Evolutionary conservation across 352 stramenopile species (phyloP).

Genomic region (Globisporangium yorkense): DNA sequence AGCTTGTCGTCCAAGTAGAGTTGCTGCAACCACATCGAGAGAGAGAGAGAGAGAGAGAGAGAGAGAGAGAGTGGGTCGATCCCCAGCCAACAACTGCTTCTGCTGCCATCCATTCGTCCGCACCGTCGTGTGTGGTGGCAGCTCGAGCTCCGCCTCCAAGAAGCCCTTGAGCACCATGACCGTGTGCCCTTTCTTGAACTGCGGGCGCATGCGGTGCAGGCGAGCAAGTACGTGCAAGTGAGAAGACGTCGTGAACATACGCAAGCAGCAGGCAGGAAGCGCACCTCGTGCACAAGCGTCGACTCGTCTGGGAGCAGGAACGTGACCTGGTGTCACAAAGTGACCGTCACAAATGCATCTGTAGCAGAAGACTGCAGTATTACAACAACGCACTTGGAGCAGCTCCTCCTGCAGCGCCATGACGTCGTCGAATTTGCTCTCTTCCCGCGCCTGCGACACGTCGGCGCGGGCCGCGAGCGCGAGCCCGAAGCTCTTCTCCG

Average conservation of each 20-base stretch:
- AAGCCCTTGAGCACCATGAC: conserved; percentile 56
- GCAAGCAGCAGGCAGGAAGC: conserved; percentile 1
- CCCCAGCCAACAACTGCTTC: too few relatives aligned
- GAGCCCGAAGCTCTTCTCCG: conserved; percentile 18
- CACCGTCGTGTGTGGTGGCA: conserved; percentile 31
- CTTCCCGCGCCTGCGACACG: conserved; percentile 6
- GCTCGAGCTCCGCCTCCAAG: conserved; percentile 44
- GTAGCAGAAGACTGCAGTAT: not conserved
- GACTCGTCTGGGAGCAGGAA: conserved; percentile 58
- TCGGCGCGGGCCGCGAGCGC: conserved; percentile 21
- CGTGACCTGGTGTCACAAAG: conserved; percentile 23
- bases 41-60: not conserved
- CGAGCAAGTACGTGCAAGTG: not conserved
- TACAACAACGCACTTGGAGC: conserved; percentile 22
- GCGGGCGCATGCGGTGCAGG: not conserved
- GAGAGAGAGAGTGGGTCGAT: too few relatives aligned
- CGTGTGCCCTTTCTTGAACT: conserved; percentile 70
- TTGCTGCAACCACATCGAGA: conserved; percentile 16
- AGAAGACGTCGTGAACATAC: not conserved
- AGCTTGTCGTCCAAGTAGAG: conserved; percentile 28
- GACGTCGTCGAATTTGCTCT: conserved; percentile 60
- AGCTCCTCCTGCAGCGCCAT: conserved; percentile 49
- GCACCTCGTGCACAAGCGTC: conserved; percentile 31
- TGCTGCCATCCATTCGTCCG: not conserved
- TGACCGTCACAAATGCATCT: not conserved